Evolutionary conservation across 371 early-diverging fungal species (phyloP).

Genomic region (Mucor racemosus): DNA sequence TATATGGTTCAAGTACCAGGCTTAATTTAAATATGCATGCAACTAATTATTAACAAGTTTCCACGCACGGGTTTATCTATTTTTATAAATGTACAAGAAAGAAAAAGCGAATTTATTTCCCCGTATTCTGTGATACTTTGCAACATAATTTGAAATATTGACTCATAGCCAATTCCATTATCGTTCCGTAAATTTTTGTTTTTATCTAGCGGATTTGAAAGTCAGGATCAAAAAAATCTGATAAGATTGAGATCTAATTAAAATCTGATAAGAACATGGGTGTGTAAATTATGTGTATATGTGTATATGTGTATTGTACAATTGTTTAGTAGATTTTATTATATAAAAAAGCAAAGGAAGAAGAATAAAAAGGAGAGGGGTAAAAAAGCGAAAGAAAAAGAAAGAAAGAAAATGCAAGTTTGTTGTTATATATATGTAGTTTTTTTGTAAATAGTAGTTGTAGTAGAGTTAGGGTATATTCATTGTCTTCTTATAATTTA

Average conservation of each 20-base stretch:
- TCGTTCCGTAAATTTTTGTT: neutral
- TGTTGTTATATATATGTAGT: conserved; percentile 5
- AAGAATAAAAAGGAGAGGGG: neutral
- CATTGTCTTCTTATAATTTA: neutral
- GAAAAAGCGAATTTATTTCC: neutral
- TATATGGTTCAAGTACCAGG: neutral
- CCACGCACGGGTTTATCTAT: neutral
- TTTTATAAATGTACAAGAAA: neutral
- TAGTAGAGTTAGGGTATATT: conserved; percentile 10
- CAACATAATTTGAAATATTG: neutral
- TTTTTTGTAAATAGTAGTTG: neutral
- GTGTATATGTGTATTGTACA: conserved; percentile 4
- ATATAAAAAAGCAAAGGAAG: neutral
- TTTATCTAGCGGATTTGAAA: neutral
- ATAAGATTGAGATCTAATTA: conserved; percentile 6
- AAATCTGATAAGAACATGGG: conserved; percentile 12
- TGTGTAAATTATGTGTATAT: neutral
- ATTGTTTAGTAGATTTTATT: neutral
- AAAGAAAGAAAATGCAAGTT: neutral
- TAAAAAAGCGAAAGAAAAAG: neutral
- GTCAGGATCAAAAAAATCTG: conserved; percentile 11
- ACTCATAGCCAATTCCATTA: neutral
- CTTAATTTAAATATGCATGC: neutral
- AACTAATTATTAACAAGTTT: neutral
- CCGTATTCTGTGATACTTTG: neutral